A percentile compares a stretch with the other conserved stretches of the same genome.
Evolutionary conservation across 371 early-diverging fungal genomes (phyloP).

Genomic region (Apophysomyces sp.): DNA sequence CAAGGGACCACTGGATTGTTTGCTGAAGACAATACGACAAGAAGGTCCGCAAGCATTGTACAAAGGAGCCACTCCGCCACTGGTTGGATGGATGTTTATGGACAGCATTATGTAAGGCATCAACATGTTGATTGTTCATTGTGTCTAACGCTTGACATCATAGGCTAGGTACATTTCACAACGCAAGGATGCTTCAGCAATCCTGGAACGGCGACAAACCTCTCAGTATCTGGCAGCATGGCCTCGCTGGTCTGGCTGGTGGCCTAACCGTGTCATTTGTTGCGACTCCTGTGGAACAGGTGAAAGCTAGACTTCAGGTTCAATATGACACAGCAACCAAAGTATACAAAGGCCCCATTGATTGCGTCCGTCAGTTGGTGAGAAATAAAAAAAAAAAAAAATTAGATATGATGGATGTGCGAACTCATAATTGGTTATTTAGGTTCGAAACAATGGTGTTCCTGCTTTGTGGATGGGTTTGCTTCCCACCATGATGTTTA

Average conservation of each 20-base stretch:
- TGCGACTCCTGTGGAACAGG: slow-evolving; percentile 89
- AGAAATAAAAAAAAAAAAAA: slow-evolving; percentile 3
- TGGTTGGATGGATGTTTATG: slow-evolving; percentile 93
- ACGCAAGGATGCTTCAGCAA: slow-evolving; percentile 72
- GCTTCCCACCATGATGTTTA: slow-evolving; percentile 76
- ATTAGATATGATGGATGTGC: neutral
- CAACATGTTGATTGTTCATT: neutral
- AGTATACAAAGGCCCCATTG: slow-evolving; percentile 81
- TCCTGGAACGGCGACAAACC: slow-evolving; percentile 60
- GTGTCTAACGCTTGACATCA: neutral
- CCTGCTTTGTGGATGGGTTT: slow-evolving; percentile 85
- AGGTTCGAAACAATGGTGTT: slow-evolving; percentile 73
- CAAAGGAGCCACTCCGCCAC: slow-evolving; percentile 92
- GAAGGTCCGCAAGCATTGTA: slow-evolving; percentile 86
- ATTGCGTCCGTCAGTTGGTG: slow-evolving; percentile 80
- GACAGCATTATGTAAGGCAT: slow-evolving; percentile 72
- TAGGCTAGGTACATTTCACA: slow-evolving; percentile 83
- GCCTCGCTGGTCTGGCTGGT: slow-evolving; percentile 77
- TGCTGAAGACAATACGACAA: slow-evolving; percentile 64
- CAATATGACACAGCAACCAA: slow-evolving; percentile 80
- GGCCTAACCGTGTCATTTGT: slow-evolving; percentile 89
- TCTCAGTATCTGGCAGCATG: slow-evolving; percentile 67
- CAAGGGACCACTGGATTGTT: slow-evolving; percentile 85
- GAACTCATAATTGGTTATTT: neutral
- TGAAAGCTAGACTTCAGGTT: slow-evolving; percentile 84